Conservation (phyloP, 768 basidiomycete species). For the Leccinum sublutescens region DNA sequence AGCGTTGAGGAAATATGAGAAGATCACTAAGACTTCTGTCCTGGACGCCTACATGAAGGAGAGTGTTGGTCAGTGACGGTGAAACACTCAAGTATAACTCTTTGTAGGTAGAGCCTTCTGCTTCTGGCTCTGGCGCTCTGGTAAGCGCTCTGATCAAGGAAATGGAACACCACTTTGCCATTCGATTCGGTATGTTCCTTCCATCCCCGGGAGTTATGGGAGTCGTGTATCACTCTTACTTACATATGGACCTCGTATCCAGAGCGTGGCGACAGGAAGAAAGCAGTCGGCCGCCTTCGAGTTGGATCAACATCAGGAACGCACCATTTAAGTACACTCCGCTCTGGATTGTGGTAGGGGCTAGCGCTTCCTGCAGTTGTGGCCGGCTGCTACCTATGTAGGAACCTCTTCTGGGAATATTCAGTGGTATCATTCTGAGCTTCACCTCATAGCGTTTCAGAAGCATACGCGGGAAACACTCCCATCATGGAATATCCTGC, state of each 20-base stretch:
- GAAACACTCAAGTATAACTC: background rate
- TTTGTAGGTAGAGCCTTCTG: constrained; percentile 60
- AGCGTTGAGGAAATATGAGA: constrained; percentile 83
- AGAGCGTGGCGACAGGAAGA: constrained; percentile 76
- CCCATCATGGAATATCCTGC: constrained; percentile 67
- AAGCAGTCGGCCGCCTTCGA: constrained; percentile 66
- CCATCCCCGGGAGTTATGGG: too few relatives aligned
- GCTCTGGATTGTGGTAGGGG: constrained; percentile 72
- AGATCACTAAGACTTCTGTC: constrained; percentile 67
- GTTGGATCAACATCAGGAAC: constrained; percentile 47
- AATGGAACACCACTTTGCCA: constrained; percentile 76
- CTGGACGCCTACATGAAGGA: constrained; percentile 80
- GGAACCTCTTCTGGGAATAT: background rate
- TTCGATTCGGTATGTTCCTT: constrained; percentile 64
- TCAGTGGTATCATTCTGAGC: background rate
- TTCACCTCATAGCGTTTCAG: constrained; percentile 48
- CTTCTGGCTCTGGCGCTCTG: constrained; percentile 61
- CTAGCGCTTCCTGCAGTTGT: constrained; percentile 67
- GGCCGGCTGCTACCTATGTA: constrained; percentile 62
- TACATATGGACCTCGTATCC: background rate
- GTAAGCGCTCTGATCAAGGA: constrained; percentile 69
- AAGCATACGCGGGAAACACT: constrained; percentile 49
- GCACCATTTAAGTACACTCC: constrained; percentile 70
- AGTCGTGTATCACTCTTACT: background rate
- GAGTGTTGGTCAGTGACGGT: constrained; percentile 30